Percentiles rank a stretch among this genome's conserved stretches.
These are phyloP conservation scores for Moesziomyces sp. DNA, from an alignment of 1,284 basidiomycete genomes.

Conservation along the genomic window DNA sequence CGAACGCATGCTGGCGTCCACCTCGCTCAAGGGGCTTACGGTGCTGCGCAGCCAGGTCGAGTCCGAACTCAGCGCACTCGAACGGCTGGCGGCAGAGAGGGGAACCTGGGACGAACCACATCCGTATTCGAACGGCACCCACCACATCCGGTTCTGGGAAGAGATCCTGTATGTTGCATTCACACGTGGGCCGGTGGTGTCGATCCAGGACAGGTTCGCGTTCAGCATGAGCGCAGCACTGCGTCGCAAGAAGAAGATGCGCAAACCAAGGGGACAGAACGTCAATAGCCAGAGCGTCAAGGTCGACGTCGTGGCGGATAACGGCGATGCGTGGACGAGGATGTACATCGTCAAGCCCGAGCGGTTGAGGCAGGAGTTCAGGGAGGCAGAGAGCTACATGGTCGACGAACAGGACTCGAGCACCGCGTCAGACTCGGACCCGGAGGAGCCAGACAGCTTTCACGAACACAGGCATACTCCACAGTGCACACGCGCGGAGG, in stretches of 20 bases:
- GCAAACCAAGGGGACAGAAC: conserved; percentile 9
- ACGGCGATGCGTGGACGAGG: conserved; percentile 48
- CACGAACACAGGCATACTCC: conserved; percentile 23
- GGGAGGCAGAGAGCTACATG: conserved; percentile 57
- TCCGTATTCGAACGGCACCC: conserved; percentile 52
- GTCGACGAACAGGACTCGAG: conserved; percentile 13
- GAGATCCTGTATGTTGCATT: conserved; percentile 46
- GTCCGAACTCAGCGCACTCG: conserved; percentile 32
- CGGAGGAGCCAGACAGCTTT: no score
- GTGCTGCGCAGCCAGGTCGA: conserved; percentile 34
- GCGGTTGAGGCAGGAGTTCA: conserved; percentile 48
- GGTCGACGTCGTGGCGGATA: conserved; percentile 51
- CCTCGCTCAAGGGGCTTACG: conserved; percentile 45
- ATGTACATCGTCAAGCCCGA: conserved; percentile 48
- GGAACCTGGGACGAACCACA: conserved; percentile 36
- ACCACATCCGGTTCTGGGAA: conserved; percentile 49
- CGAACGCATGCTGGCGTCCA: conserved; percentile 27
- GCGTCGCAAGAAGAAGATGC: conserved; percentile 26
- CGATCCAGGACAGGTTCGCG: conserved; percentile 40
- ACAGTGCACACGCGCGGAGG: conserved; percentile 2
- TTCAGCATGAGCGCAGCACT: conserved; percentile 25
- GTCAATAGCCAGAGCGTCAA: conserved; percentile 43
- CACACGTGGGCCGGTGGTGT: conserved; percentile 31
- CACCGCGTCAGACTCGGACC: conserved; percentile 22
- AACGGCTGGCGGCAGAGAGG: conserved; percentile 23